phyloP scores from a whole-genome alignment of 1,284 basidiomycete genomes.

The Sparassis latifolia region DNA sequence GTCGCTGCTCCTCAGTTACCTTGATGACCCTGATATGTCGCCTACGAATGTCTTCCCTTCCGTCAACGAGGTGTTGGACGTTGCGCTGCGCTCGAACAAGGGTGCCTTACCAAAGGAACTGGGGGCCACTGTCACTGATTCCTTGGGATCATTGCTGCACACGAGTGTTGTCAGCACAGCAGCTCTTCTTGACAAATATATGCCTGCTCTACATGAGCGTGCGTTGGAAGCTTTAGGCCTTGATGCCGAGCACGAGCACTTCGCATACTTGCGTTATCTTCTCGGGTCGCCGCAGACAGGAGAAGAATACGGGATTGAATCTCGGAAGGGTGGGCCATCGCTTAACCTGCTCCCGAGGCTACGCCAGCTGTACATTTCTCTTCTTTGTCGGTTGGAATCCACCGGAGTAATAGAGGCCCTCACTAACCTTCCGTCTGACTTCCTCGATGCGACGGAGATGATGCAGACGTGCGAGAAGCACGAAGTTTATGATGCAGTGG shows the following conservation, averaged over 20 bases:
- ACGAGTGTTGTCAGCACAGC: constrained; percentile 65
- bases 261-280: constrained; percentile 76
- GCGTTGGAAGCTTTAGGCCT: constrained; percentile 45
- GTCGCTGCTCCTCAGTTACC: constrained; percentile 62
- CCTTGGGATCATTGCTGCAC: constrained; percentile 61
- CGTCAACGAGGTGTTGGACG: constrained; percentile 56
- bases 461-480: constrained; percentile 61
- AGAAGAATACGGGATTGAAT: constrained; percentile 28
- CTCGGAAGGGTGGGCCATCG: constrained; percentile 26
- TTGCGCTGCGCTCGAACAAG: constrained; percentile 38
- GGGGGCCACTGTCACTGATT: constrained; percentile 40
- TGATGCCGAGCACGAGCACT: constrained; percentile 48
- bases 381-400: constrained; percentile 73
- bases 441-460: constrained; percentile 57
- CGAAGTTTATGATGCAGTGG: constrained; percentile 66
- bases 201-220: constrained; percentile 55
- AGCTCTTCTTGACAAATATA: constrained; percentile 63
- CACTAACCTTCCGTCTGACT: constrained; percentile 45
- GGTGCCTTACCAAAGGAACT: constrained; percentile 49
- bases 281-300: constrained; percentile 52
- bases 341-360: constrained; percentile 41
- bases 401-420: constrained; percentile 63
- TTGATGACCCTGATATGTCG: constrained; percentile 72
- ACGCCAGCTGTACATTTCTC: constrained; percentile 59
- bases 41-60: constrained; percentile 56